Evolutionary conservation across 2,329 filamentous ascomycete species (phyloP), one percentile per base, ranked within the genome.

Genomic region (Ophioceras dolichostomum): DNA sequence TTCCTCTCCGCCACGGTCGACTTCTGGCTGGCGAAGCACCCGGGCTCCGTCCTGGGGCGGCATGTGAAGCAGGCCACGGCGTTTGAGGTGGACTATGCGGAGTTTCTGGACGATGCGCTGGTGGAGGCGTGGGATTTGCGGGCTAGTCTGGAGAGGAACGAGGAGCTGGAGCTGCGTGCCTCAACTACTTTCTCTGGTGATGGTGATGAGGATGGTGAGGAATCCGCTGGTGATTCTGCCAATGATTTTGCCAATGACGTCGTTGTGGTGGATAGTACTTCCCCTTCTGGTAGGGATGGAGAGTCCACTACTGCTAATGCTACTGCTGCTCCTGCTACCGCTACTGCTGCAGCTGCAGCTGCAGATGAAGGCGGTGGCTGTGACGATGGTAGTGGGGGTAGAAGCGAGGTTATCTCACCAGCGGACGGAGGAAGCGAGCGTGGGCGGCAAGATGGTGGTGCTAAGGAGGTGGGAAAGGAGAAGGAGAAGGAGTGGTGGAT

Each of bases 61-160:
- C 81, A 91, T 50, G 75, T 94, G 38, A 83, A 85, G 55, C 73
- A 79, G 2, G 77, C 77, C 31, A 84, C 93, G 44, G 76, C 85
- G 30, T 94, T 98, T 47, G 91, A 98, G 59, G 70, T 98, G 7
- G 91, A 98, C 57, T 98, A 91, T 54, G 87, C 88, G 1, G 91
- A 98, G 61, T 98, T 96, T 51, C 64, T 98, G 12, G 91, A 96
- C 45, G 91, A 98, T 49, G 84, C 91, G 0, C 64, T 98, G 7
- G 68, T 94, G 2, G 91, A 98, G 56, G 83, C 83, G 0, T 96
- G 82, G 55, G 91, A 96, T 51, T 60, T 98, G 36, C 70, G 79
- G 16, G 84, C 85, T 39, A 88, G 83, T 47, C 70, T 93, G 57
- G 72, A 73, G 22, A 67, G 67, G 32, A 94, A 94, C 48, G 73